Evolutionary conservation across 805 yeast genomes (phyloP).

Genomic region (Martiniozyma abietophila): DNA sequence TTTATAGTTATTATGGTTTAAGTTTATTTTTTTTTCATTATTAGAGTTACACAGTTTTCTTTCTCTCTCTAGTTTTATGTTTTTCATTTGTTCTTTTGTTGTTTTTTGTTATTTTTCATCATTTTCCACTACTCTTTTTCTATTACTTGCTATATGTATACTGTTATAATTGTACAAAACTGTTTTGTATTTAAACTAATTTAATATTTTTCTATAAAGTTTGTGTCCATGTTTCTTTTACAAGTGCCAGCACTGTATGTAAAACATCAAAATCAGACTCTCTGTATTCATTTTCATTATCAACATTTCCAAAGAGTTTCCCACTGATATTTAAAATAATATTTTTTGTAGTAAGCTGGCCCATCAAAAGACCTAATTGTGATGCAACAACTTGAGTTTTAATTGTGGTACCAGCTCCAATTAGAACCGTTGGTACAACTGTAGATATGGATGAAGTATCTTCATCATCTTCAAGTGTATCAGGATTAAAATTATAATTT

Average conservation of each 20-base stretch:
- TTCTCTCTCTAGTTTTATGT: too few relatives aligned
- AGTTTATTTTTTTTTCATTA: too few relatives aligned
- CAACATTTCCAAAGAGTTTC: conserved; percentile 30
- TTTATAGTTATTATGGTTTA: too few relatives aligned
- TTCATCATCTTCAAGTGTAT: conserved; percentile 16
- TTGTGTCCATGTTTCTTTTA: conserved; percentile 9
- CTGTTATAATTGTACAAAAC: too few relatives aligned
- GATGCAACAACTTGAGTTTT: conserved; percentile 39
- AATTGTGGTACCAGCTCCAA: conserved; percentile 37
- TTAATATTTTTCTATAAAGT: too few relatives aligned
- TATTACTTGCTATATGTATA: too few relatives aligned
- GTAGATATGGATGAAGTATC: conserved; percentile 17
- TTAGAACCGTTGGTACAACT: conserved; percentile 25
- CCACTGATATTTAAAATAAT: conserved; percentile 38
- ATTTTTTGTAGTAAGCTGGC: conserved; percentile 28
- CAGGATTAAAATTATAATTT: conserved; percentile 7
- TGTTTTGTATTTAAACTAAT: too few relatives aligned
- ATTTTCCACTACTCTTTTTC: too few relatives aligned
- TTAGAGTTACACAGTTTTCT: too few relatives aligned
- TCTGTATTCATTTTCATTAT: conserved; percentile 21
- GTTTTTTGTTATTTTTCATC: too few relatives aligned
- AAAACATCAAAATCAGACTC: conserved; percentile 34
- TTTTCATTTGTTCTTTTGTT: too few relatives aligned
- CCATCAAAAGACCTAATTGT: conserved; percentile 37
- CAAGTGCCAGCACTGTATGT: conserved; percentile 29